Conservation (phyloP, 345 rosid species). For the Anacardium occidentale region DNA sequence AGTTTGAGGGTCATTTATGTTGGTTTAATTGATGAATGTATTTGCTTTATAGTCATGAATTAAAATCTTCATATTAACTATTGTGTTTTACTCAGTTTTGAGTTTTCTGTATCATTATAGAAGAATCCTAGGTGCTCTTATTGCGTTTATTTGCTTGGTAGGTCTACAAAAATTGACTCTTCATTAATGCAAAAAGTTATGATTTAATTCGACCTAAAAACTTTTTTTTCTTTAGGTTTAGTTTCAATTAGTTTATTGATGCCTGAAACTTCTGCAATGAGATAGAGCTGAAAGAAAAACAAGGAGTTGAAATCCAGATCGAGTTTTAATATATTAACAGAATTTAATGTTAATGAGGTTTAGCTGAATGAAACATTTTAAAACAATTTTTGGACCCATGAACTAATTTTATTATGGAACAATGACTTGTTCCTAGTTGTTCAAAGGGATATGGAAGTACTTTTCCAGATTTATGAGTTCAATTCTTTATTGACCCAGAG, state of each 20-base stretch:
- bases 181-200: background rate
- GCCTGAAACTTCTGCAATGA: background rate
- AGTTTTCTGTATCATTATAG: background rate
- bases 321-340: background rate
- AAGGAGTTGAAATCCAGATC: background rate
- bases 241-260: background rate
- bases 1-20: conserved; percentile 3
- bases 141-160: background rate
- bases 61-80: background rate
- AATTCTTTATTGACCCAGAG: background rate
- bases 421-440: background rate
- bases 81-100: background rate
- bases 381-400: background rate
- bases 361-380: background rate
- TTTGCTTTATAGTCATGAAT: background rate
- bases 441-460: background rate
- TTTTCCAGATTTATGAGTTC: background rate
- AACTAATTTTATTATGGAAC: background rate
- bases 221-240: background rate
- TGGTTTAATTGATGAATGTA: background rate
- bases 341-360: background rate
- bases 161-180: background rate
- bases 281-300: background rate
- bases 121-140: background rate
- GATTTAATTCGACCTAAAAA: background rate